Base-by-base conservation (phyloP, 257 asterid genomes). In the Craterostigma plantagineum region DNA sequence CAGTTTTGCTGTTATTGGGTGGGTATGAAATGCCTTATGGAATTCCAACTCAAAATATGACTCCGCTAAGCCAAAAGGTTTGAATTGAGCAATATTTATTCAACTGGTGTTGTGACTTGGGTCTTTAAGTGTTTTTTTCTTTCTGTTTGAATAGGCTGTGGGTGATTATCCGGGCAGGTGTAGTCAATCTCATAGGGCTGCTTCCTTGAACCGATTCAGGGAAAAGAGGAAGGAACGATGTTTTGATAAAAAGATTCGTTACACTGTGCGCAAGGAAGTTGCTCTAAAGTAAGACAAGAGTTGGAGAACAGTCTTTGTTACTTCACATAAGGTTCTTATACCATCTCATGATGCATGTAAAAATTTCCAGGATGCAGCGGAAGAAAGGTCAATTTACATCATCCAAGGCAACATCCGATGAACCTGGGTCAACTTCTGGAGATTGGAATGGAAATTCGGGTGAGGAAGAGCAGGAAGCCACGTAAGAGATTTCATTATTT, bases 331-430 rank as follows among this genome's bases (percentile, higher is more conserved):
- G 7, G 12, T n/a, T 11, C 14, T 41, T 12, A 8, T 3, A 11
- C 13, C 11, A 34, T 34, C 45, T 8, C n/a, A 40, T 12, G 45
- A 27, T 52, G 34, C 52, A 14, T 43, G 6, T 57, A 51, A 48
- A 49, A 60, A 51, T 34, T 63, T 36, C 38, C 84, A 91, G 99
- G 70, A 91, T 91, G 99, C 99, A 90, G 71, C 91, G 99, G 13
- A 83, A 90, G 70, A 90, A 80, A 63, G 99, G 99, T 42, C 99
- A 83, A 57, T 90, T 90, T 67, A 77, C 96, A 45, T 90, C 99
- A 42, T 59, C 92, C 34, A 80, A 84, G 62, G 46, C 91, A 43
- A 58, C 60, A 38, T 55, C 80, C 45, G 99, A 90, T 3, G 96
- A 90, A 57, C 83, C 64, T 0, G 87, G 84, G 51, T 73, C 96